Evolutionary conservation across 176 grass and related monocot genomes (phyloP), one percentile per base, ranked within the genome.

Genomic region (Poa annua): DNA sequence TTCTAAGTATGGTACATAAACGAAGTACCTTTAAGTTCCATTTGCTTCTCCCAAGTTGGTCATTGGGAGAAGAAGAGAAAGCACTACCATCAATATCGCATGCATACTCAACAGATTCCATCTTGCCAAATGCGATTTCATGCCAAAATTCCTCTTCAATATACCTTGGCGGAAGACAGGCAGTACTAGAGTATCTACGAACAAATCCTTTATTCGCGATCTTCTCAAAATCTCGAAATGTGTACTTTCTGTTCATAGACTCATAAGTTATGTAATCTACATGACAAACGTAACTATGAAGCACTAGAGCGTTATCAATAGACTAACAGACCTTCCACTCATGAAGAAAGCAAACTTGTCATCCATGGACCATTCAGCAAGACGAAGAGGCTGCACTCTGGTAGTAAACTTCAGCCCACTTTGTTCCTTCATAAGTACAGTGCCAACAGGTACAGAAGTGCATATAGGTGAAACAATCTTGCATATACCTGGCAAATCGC

Each of bases 101-200:
- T 80, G 91, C 96, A 93, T 99, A 99, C 81, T 99, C 96, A 83
- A 96, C 91, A 86, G 84, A 92, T 38, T 99, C 93, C 68, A 88
- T 94, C 64, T 96, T 99, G 21, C 93, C 93, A 65, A 93, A 99
- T 75, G 96, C 91, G 85, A 99, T 94, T 90, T 99, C 96, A 74
- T 90, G 93, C 96, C 96, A 99, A 86, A 99, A 99, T 88, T 99
- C 93, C 70, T 99, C 93, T 89, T 99, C 96, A 74, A 99, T 81
- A 78, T 93, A 96, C 38, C 83, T 99, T 85, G 87, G 76, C 72
- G 96, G 89, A 55, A 96, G 91, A 79, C 85, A 95, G 21, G 91
- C 91, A 69, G 93, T 22, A 88, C 96, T 96, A 51, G 87, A 94
- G 78, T 93, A 99, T 88, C 93, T 93, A 83, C 93, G 85, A 78